phyloP scores from a whole-genome alignment of 495 filamentous ascomycete genomes.

The Endocarpon pusillum region DNA sequence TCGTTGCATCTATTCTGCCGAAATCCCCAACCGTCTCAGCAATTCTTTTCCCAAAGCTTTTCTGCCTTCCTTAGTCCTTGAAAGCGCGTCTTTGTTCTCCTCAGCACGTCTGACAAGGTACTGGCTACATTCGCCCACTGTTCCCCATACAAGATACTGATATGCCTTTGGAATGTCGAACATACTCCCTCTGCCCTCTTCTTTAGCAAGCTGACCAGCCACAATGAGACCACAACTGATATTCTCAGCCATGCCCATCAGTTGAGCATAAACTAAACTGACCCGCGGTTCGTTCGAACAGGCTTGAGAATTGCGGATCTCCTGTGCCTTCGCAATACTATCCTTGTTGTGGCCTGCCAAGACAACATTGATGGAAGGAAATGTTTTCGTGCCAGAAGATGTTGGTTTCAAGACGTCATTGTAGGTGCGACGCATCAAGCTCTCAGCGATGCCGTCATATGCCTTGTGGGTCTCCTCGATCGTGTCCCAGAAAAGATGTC shows the following conservation, averaged over 20 bases:
- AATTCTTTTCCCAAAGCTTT: constrained; percentile 51
- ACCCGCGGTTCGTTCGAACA: constrained; percentile 19
- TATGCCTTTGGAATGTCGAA: constrained; percentile 38
- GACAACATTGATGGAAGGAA: constrained; percentile 52
- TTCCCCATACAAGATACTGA: constrained; percentile 81
- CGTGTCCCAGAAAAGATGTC: constrained; percentile 54
- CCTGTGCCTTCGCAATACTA: constrained; percentile 23
- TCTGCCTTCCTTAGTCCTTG: constrained; percentile 47
- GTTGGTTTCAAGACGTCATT: constrained; percentile 27
- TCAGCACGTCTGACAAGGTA: constrained; percentile 64
- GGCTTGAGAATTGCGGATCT: constrained; percentile 25
- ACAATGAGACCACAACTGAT: constrained; percentile 57
- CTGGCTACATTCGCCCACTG: constrained; percentile 69
- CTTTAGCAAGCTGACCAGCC: constrained; percentile 12
- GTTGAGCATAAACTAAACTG: constrained; percentile 59
- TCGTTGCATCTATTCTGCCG: too few species aligned
- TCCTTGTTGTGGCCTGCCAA: constrained; percentile 71
- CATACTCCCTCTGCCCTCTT: not conserved
- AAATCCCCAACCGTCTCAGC: constrained; percentile 38
- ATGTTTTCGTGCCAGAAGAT: constrained; percentile 17
- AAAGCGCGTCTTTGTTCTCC: constrained; percentile 70
- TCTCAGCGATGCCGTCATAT: constrained; percentile 45
- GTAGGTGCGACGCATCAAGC: constrained; percentile 35
- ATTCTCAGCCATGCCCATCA: constrained; percentile 90
- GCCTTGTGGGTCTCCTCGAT: constrained; percentile 56